Percentiles rank a stretch among this genome's conserved stretches.
These are phyloP conservation scores for Colletotrichum spinosum DNA, from an alignment of 2,329 filamentous ascomycete species.

Conservation along the genomic window DNA sequence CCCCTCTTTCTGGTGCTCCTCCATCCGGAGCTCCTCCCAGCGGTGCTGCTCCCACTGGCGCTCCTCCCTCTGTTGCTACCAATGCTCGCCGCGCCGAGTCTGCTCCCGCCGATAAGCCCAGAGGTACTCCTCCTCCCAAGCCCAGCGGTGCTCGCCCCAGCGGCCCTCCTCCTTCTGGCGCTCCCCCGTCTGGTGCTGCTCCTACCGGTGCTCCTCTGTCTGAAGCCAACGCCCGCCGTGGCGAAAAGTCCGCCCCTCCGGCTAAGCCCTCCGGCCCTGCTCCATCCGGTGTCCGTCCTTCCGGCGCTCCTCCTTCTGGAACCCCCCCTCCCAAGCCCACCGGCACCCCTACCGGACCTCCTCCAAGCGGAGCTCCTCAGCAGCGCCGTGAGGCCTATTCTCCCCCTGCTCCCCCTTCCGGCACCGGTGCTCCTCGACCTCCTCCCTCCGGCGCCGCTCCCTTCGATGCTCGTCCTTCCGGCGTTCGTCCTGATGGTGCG, in stretches of 20 bases:
- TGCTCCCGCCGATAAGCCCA: slow-evolving; percentile 11
- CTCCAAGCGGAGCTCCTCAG: slow-evolving; percentile 13
- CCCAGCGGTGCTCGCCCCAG: slow-evolving; percentile 3
- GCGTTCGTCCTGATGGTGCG: slow-evolving; percentile 9
- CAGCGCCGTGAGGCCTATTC: slow-evolving; percentile 9
- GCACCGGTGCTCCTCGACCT: slow-evolving; percentile 6
- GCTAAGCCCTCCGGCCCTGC: slow-evolving; percentile 7
- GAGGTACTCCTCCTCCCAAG: slow-evolving; percentile 5
- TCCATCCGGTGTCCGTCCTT: slow-evolving; percentile 12
- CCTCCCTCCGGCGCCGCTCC: slow-evolving; percentile 14
- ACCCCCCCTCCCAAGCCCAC: slow-evolving; percentile 7
- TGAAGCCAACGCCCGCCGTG: slow-evolving; percentile 13
- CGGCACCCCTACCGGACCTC: slow-evolving; percentile 13
- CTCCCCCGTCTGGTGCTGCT: slow-evolving; percentile 3
- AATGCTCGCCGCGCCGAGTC: slow-evolving; percentile 4
- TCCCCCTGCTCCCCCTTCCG: slow-evolving; percentile 4
- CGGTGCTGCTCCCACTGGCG: slow-evolving; percentile 8
- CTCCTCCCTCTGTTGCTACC: neutral
- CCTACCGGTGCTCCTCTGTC: slow-evolving; percentile 8
- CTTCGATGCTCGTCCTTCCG: slow-evolving; percentile 7
- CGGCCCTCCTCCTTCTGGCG: slow-evolving; percentile 15
- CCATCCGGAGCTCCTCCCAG: slow-evolving; percentile 6
- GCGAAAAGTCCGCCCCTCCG: slow-evolving; percentile 1
- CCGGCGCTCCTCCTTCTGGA: slow-evolving; percentile 13
- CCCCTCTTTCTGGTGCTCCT: neutral